Evolutionary conservation across 495 filamentous ascomycete species (phyloP).

Genomic region (Baudoinia panamericana): DNA sequence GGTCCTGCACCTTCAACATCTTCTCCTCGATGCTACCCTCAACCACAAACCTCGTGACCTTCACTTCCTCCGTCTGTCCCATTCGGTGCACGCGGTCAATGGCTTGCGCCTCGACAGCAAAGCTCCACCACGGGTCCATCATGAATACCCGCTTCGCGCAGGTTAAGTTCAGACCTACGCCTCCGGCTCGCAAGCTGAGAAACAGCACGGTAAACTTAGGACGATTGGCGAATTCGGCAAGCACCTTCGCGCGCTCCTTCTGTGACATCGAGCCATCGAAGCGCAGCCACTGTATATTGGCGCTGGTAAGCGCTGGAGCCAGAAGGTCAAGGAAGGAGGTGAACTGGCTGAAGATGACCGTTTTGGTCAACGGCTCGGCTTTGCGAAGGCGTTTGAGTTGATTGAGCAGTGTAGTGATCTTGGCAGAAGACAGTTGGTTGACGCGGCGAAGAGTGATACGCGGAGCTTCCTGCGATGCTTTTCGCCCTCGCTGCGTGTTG

Average conservation of each 20-base stretch:
- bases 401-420: constrained; percentile 65
- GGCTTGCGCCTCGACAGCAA: constrained; percentile 89
- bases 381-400: constrained; percentile 55
- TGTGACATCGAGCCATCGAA: constrained; percentile 87
- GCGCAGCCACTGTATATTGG: constrained; percentile 65
- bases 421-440: constrained; percentile 68
- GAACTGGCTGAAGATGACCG: constrained; percentile 91
- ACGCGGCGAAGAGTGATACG: constrained; percentile 72
- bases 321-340: constrained; percentile 92
- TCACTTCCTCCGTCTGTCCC: constrained; percentile 81
- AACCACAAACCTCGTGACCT: constrained; percentile 74
- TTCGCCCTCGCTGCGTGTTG: constrained; percentile 1
- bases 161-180: constrained; percentile 88
- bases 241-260: constrained; percentile 61
- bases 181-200: constrained; percentile 77
- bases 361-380: constrained; percentile 53
- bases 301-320: constrained; percentile 55
- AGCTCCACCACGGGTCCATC: constrained; percentile 99
- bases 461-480: constrained; percentile 28
- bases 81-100: constrained; percentile 98
- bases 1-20: constrained; percentile 86
- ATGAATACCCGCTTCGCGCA: constrained; percentile 79
- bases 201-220: constrained; percentile 46
- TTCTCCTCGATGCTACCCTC: constrained; percentile 84
- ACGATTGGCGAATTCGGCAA: constrained; percentile 51